Conservation (phyloP, 2,329 filamentous ascomycete species). For the Diaporthe ilicicola region DNA sequence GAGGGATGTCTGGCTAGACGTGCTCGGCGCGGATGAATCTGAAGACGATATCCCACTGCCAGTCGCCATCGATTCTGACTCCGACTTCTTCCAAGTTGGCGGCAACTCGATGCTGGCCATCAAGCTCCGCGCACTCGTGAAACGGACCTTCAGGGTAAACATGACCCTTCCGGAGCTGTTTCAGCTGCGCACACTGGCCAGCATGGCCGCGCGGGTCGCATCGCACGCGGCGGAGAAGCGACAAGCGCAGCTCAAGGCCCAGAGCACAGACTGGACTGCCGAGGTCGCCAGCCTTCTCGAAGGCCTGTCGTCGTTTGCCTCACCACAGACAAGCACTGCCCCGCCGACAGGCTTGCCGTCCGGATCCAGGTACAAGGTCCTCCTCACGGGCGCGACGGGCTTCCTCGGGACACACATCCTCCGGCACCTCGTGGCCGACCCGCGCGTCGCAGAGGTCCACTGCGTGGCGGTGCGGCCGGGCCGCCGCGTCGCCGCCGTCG, state of each 20-base stretch:
- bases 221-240: too few relatives aligned
- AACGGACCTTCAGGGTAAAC: slow-evolving; percentile 40
- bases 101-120: slow-evolving; percentile 52
- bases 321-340: background rate
- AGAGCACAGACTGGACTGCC: slow-evolving; percentile 31
- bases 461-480: slow-evolving; percentile 50
- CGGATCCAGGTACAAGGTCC: slow-evolving; percentile 33
- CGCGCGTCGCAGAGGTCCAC: slow-evolving; percentile 47
- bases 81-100: slow-evolving; percentile 52
- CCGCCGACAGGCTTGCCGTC: background rate
- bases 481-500: background rate
- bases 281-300: slow-evolving; percentile 32
- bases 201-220: slow-evolving; percentile 48
- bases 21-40: background rate
- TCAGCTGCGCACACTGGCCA: slow-evolving; percentile 45
- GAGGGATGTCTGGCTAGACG: background rate
- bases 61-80: slow-evolving; percentile 6
- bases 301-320: background rate
- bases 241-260: background rate
- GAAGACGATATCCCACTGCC: background rate
- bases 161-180: slow-evolving; percentile 48
- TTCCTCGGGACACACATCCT: slow-evolving; percentile 52
- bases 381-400: slow-evolving; percentile 48
- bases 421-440: slow-evolving; percentile 43
- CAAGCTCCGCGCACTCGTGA: slow-evolving; percentile 46